phyloP scores from a whole-genome alignment of 225 moss, liverwort and hornwort species.

The Marchantia polymorpha region DNA sequence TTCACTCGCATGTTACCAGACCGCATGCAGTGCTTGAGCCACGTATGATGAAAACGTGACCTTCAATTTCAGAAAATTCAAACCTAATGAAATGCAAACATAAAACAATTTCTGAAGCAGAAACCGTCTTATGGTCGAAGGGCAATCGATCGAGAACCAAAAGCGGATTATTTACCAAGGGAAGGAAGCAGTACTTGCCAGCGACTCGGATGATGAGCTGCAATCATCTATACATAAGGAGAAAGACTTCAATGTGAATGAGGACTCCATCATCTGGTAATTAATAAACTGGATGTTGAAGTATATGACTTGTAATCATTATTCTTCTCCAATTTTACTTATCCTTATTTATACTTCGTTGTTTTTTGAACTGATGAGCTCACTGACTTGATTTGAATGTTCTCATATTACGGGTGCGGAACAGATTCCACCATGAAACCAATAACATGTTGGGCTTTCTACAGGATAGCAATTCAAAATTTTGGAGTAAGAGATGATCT shows the following conservation, averaged over 20 bases:
- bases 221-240: not conserved
- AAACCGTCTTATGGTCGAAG: not conserved
- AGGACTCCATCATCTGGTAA: constrained; percentile 4
- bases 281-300: not conserved
- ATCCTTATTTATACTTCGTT: not conserved
- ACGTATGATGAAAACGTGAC: not conserved
- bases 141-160: not conserved
- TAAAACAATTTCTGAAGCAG: not conserved
- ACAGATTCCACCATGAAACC: not conserved
- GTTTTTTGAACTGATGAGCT: too few relatives aligned
- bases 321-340: not conserved
- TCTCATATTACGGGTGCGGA: not conserved
- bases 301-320: too few relatives aligned
- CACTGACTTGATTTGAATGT: not conserved
- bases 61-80: not conserved
- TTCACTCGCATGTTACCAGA: not conserved
- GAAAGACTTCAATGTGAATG: not conserved
- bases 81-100: not conserved
- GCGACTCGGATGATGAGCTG: not conserved
- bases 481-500: not conserved
- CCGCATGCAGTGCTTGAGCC: not conserved
- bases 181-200: not conserved
- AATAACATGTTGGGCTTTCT: not conserved
- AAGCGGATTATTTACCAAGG: not conserved
- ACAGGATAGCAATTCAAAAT: not conserved